Conservation (phyloP, 345 rosid species). For the Salix viminalis region DNA sequence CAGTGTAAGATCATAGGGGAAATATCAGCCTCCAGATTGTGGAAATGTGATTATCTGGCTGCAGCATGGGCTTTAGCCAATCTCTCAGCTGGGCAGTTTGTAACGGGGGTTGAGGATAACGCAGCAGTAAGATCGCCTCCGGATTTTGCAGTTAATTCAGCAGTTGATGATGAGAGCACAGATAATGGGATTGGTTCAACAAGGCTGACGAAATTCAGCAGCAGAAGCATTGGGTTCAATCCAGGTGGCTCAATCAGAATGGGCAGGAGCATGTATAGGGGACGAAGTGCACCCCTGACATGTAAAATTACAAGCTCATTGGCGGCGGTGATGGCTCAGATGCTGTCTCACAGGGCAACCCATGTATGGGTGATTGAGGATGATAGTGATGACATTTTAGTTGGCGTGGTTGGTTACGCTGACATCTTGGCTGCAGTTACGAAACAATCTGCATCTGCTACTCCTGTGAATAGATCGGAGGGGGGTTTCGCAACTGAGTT, state of each 20-base stretch:
- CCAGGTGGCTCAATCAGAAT: slow-evolving; percentile 50
- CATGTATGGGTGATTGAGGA: slow-evolving; percentile 94
- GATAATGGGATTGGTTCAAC: slow-evolving; percentile 25
- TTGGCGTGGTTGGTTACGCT: slow-evolving; percentile 79
- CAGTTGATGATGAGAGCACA: slow-evolving; percentile 28
- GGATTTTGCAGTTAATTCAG: slow-evolving; percentile 47
- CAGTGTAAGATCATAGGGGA: slow-evolving; percentile 75
- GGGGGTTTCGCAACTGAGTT: slow-evolving; percentile 20
- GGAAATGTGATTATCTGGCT: slow-evolving; percentile 91
- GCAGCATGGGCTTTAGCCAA: slow-evolving; percentile 97
- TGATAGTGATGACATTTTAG: slow-evolving; percentile 68
- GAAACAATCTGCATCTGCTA: slow-evolving; percentile 46
- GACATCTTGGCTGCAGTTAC: slow-evolving; percentile 85
- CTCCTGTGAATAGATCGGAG: slow-evolving; percentile 35
- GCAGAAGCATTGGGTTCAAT: slow-evolving; percentile 85
- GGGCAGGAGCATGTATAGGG: slow-evolving; percentile 86
- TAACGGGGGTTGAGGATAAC: slow-evolving; percentile 92
- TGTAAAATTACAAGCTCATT: slow-evolving; percentile 75
- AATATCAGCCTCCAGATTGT: slow-evolving; percentile 81
- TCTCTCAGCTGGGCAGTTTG: slow-evolving; percentile 88
- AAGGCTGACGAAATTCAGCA: slow-evolving; percentile 73
- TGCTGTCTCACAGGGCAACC: slow-evolving; percentile 91
- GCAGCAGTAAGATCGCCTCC: slow-evolving; percentile 52
- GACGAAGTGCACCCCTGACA: slow-evolving; percentile 91
- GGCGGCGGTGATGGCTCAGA: slow-evolving; percentile 98